Evolutionary conservation across 2,329 filamentous ascomycete species (phyloP).

Genomic region (Sporothrix curviconia): DNA sequence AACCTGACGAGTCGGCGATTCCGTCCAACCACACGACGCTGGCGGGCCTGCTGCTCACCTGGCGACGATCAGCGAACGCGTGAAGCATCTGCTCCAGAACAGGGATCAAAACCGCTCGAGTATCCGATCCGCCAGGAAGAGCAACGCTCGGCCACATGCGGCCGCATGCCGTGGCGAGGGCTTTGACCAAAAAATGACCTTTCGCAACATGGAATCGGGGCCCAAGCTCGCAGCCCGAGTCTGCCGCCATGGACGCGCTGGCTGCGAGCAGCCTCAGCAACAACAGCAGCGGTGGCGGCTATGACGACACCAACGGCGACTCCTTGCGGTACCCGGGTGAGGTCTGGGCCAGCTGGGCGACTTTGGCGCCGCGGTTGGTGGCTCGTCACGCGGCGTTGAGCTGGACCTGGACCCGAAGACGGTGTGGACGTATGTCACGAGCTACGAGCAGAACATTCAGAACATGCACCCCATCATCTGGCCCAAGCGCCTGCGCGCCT

Average conservation of each 20-base stretch:
- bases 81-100: slow-evolving; percentile 43
- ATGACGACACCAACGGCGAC: not conserved
- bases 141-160: slow-evolving; percentile 64
- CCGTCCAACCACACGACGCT: slow-evolving; percentile 83
- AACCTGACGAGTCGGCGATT: slow-evolving; percentile 60
- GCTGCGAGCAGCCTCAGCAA: slow-evolving; percentile 27
- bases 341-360: slow-evolving; percentile 54
- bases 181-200: slow-evolving; percentile 44
- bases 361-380: slow-evolving; percentile 35
- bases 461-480: slow-evolving; percentile 60
- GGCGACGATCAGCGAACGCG: slow-evolving; percentile 61
- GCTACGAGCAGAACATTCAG: slow-evolving; percentile 55
- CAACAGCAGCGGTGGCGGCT: slow-evolving; percentile 23
- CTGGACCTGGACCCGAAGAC: slow-evolving; percentile 47
- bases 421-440: slow-evolving; percentile 48
- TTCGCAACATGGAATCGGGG: slow-evolving; percentile 30
- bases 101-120: slow-evolving; percentile 52
- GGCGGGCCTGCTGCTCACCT: slow-evolving; percentile 73
- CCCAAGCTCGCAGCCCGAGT: slow-evolving; percentile 1
- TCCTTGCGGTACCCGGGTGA: slow-evolving; percentile 30
- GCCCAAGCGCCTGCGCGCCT: slow-evolving; percentile 43
- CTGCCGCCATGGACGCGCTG: slow-evolving; percentile 7
- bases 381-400: slow-evolving; percentile 28
- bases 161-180: slow-evolving; percentile 73
- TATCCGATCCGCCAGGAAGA: slow-evolving; percentile 75